A percentile compares a stretch with the other conserved stretches of the same genome.
phyloP scores from a whole-genome alignment of 1,139 yeast species.

The Sugiyamaella japonica region DNA sequence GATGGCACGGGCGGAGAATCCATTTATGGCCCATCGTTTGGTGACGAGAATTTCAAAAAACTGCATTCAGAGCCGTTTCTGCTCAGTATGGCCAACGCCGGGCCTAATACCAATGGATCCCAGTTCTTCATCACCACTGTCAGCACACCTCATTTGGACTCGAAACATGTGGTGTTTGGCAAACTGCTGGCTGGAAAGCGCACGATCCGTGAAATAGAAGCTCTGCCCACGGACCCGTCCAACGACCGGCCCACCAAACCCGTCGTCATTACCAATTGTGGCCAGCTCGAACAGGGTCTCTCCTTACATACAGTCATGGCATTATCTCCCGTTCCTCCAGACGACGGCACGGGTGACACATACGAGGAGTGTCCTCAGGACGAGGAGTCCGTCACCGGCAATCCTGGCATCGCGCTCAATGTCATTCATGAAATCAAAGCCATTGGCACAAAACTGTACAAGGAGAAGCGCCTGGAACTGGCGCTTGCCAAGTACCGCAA shows the following conservation, averaged over 20 bases:
- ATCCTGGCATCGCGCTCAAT: conserved; percentile 56
- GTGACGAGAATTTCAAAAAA: conserved; percentile 81
- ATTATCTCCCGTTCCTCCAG: conserved; percentile 32
- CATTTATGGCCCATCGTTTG: conserved; percentile 92
- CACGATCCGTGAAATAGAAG: conserved; percentile 74
- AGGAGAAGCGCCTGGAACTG: conserved; percentile 51
- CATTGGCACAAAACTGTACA: conserved; percentile 75
- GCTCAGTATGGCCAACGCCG: conserved; percentile 95
- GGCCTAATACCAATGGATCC: conserved; percentile 93
- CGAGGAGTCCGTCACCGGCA: conserved; percentile 58
- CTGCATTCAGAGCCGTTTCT: conserved; percentile 83
- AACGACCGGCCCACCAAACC: conserved; percentile 64
- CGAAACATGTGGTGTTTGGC: conserved; percentile 96
- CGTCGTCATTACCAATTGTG: conserved; percentile 76
- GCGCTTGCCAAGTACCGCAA: conserved; percentile 71
- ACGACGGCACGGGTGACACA: conserved; percentile 83
- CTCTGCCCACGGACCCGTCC: conserved; percentile 63
- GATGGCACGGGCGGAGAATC: conserved; percentile 95
- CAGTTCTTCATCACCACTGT: conserved; percentile 89
- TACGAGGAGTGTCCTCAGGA: conserved; percentile 69
- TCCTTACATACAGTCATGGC: conserved; percentile 44
- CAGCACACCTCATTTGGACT: conserved; percentile 81
- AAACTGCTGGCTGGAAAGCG: conserved; percentile 81
- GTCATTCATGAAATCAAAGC: conserved; percentile 69
- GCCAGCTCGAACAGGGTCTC: conserved; percentile 64